Evolutionary conservation across 23 red algal species (phyloP).

Genomic region (Chondrus crispus): DNA sequence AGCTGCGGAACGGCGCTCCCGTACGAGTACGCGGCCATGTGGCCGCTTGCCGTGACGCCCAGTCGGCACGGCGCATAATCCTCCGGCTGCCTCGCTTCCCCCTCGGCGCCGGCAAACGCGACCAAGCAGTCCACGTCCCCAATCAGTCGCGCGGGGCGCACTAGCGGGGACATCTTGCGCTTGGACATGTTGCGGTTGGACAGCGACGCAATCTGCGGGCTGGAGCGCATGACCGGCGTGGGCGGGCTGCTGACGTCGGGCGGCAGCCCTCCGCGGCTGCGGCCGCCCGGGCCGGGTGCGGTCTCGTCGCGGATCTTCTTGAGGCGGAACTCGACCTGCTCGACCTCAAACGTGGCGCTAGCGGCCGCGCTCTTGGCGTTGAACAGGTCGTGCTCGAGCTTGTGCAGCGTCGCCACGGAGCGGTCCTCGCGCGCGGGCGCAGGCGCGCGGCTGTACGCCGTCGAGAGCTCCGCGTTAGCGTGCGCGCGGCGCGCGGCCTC

Average conservation of each 20-base stretch:
- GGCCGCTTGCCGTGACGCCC: conserved; percentile 41
- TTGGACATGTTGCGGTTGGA: background rate
- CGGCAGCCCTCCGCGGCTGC: no score
- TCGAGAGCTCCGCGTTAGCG: conserved; percentile 39
- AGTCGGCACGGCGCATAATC: conserved; percentile 49
- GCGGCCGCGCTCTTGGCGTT: conserved; percentile 56
- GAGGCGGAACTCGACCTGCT: conserved; percentile 41
- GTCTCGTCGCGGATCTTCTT: background rate
- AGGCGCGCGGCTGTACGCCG: background rate
- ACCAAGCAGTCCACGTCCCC: conserved; percentile 57
- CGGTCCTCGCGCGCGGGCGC: background rate
- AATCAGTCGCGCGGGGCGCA: conserved; percentile 22
- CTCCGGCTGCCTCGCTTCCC: background rate
- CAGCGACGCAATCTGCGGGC: no score
- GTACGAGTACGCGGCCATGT: conserved; percentile 56
- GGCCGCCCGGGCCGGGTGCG: no score
- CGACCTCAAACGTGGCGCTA: conserved; percentile 36
- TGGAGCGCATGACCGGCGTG: no score
- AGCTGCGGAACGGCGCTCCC: background rate
- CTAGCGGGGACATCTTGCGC: background rate
- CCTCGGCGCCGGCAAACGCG: background rate
- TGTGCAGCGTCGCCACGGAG: background rate
- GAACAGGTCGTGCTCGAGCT: conserved; percentile 34
- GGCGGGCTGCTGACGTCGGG: no score
- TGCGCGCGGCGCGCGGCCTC: conserved; percentile 19